Percentiles rank a stretch among this genome's conserved stretches.
These are phyloP conservation scores for Kwoniella bestiolae DNA, from an alignment of 768 basidiomycete genomes.

Conservation along the genomic window DNA sequence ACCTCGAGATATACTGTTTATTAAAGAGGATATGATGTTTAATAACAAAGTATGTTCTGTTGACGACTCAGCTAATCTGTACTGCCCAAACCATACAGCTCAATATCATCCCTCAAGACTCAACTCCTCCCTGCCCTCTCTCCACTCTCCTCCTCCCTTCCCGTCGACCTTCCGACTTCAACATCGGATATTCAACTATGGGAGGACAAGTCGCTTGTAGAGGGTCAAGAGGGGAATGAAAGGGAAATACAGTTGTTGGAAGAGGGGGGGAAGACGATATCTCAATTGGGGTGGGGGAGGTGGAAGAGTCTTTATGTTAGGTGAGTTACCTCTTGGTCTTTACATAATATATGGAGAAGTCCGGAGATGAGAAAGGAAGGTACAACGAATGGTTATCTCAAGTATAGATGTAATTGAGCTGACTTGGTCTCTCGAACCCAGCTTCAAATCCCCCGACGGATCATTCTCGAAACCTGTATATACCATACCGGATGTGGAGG, in stretches of 20 bases:
- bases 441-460: conserved; percentile 32
- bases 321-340: conserved; percentile 21
- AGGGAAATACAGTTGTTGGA: conserved; percentile 31
- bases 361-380: not conserved
- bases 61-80: too few species aligned
- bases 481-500: conserved; percentile 49
- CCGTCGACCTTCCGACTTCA: conserved; percentile 24
- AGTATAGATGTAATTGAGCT: not conserved
- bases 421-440: conserved; percentile 2
- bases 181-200: conserved; percentile 35
- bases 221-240: conserved; percentile 27
- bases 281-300: conserved; percentile 37
- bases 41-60: too few species aligned
- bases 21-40: too few species aligned
- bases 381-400: not conserved
- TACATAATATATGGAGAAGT: not conserved
- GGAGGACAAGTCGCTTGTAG: conserved; percentile 26
- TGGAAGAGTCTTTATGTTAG: conserved; percentile 49
- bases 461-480: conserved; percentile 39
- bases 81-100: too few species aligned
- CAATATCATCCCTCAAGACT: conserved; percentile 34
- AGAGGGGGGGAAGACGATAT: conserved; percentile 12
- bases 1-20: too few species aligned
- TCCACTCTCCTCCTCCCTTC: conserved; percentile 27
- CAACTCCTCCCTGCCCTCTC: conserved; percentile 39